These are phyloP conservation scores for Aplosporella prunicola DNA, from an alignment of 2,329 filamentous ascomycete species.

Conservation along the genomic window DNA sequence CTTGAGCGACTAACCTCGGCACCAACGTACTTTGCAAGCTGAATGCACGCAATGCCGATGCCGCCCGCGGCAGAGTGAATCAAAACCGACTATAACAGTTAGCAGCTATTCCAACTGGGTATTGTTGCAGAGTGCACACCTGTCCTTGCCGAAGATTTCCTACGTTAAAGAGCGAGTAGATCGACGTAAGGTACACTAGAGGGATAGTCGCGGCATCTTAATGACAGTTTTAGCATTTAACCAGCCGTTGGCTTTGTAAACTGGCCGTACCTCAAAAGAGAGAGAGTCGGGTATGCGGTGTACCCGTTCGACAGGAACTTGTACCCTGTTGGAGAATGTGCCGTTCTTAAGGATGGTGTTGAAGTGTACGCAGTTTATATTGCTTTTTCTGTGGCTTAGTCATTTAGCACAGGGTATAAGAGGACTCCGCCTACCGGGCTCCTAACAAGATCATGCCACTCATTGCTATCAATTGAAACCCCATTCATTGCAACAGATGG, in stretches of 20 bases:
- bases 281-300: constrained; percentile 15
- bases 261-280: constrained; percentile 14
- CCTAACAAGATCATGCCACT: too few species aligned
- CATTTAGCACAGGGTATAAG: too few species aligned
- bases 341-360: constrained; percentile 5
- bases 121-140: too few species aligned
- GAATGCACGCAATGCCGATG: constrained; percentile 21
- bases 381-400: too few species aligned
- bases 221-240: too few species aligned
- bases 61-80: constrained; percentile 24
- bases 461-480: too few species aligned
- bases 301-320: background rate
- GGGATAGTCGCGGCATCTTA: constrained; percentile 18
- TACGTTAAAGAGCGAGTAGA: constrained; percentile 14
- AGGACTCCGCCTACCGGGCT: too few species aligned
- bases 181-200: constrained; percentile 13
- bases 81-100: too few species aligned
- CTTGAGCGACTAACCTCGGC: constrained; percentile 15
- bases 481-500: background rate
- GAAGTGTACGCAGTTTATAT: too few species aligned
- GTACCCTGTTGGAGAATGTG: constrained; percentile 3
- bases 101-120: too few species aligned
- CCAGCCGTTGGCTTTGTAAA: too few species aligned
- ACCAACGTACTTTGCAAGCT: constrained; percentile 15
- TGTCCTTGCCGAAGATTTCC: constrained; percentile 9